phyloP scores from a whole-genome alignment of 1,139 yeast species.

The Zygoascus hellenicus region DNA sequence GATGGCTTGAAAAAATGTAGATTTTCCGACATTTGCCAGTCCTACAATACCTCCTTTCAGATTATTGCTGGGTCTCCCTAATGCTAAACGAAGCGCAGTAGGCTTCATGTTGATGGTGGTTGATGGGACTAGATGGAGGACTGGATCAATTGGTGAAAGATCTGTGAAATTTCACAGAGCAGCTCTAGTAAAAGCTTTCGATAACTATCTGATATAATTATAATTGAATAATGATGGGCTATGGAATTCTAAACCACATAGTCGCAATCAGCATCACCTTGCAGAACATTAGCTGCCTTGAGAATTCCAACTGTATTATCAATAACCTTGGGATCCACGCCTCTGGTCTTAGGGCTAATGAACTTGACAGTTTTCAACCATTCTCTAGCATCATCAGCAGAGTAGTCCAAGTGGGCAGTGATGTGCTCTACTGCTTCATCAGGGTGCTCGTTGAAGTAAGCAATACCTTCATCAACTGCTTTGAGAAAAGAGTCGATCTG shows the following conservation, averaged over 20 bases:
- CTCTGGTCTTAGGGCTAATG: constrained; percentile 42
- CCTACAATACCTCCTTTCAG: constrained; percentile 90
- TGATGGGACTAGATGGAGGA: neutral
- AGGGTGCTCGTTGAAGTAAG: constrained; percentile 51
- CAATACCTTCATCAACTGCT: constrained; percentile 62
- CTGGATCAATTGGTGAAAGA: neutral
- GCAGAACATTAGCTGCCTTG: constrained; percentile 52
- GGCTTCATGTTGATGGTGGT: constrained; percentile 2
- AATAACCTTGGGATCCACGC: constrained; percentile 50
- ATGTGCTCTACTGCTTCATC: constrained; percentile 67
- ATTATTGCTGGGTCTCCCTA: constrained; percentile 41
- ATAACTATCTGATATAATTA: neutral
- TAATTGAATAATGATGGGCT: too few relatives aligned
- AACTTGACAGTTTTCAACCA: constrained; percentile 79
- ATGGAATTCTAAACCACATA: constrained; percentile 3
- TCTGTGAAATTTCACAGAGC: neutral
- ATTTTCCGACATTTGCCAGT: constrained; percentile 83
- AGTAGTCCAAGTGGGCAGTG: constrained; percentile 62
- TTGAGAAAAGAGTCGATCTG: constrained; percentile 42
- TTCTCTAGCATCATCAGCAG: constrained; percentile 65
- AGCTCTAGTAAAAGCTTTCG: neutral
- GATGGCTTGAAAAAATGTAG: constrained; percentile 58
- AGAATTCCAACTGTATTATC: constrained; percentile 56
- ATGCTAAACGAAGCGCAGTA: neutral
- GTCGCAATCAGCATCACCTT: constrained; percentile 19